Evolutionary conservation across 352 stramenopile genomes (phyloP), one percentile per base, ranked within the genome.

Genomic region (Phytophthora megakarya): DNA sequence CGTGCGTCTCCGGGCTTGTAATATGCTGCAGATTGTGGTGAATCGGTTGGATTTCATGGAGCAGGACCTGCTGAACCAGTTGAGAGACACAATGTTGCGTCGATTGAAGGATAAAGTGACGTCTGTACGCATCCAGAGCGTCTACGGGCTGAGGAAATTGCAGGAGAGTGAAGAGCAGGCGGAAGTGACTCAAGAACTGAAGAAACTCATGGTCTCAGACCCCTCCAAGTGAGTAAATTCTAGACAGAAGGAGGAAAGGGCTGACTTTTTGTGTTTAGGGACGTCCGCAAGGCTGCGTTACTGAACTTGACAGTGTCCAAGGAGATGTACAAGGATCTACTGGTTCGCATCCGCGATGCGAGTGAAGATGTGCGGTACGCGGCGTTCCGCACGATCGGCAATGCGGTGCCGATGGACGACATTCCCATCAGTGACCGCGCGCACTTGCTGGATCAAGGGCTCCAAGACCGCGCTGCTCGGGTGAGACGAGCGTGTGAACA

Each of bases 321-420:
- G n/a, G 52, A 73, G 15, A 61, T 73, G 19, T 86, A 82, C 45
- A 55, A 72, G 10, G 77, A 89, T 21, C 51, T 94, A 22, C 65
- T 91, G 7, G 72, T 90, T n/a, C 85, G 85, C n/a, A 83, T 89
- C n/a, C 83, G 85, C 15, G 85, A 94, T 46, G 67, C 76, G 5
- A 89, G 67, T 52, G 78, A 88, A 43, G 83, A 92, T 21, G 83
- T 94, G 13, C 85, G 85, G 2, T 62, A 75, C 25, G 73, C 78
- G 11, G 81, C 79, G 6, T 90, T 91, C 60, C 50, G 69, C n/a
- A 75, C 81, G 6, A 74, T 92, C 9, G 73, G 74, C 32, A 73
- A 73, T 16, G 39, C 73, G 12, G 65, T 84, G 44, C 49, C 70
- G 47, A 62, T 91, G 39, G 65, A 75, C 33, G 78, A 87, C 16